Base-by-base conservation (phyloP, 2,329 filamentous ascomycete species). In the Dichotomopilus funicola region DNA sequence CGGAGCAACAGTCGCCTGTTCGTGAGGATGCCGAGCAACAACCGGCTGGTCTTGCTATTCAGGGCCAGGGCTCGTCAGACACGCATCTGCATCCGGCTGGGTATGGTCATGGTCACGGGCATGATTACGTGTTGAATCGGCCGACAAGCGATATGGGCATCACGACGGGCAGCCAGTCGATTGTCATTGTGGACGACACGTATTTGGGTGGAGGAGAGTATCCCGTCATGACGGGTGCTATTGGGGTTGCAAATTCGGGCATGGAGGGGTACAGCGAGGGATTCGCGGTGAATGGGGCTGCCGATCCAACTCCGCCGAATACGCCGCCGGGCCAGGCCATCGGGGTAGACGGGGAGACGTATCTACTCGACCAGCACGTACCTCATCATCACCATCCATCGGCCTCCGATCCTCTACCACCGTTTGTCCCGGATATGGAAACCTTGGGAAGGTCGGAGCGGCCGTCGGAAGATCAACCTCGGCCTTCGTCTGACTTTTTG, bases 181-280 rank as follows among this genome's bases (percentile, higher is more conserved):
- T 96, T 61, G 79, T 96, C 54, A 95, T 96, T 65, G 83, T 95
- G 38, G 89, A 95, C 56, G 83, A 82, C 36, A 86, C 85, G 1
- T 40, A 58, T 0, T 62, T 78, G 12, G 72, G 76, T 0, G 72
- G 73, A 5, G 72, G 73, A 5, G 72, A 81, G 7, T 68, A 77
- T n/a, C 71, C 76, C 0, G 62, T 73, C 8, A 80, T 83, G 78
- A 75, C 78, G 7, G 79, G 76, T 7, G 74, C 74, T 37, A 65
- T 79, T 6, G 68, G 70, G 2, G 70, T 68, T 3, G 66, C 71
- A 31, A 76, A 73, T 53, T 70, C 71, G 9, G 81, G 80, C 1
- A 69, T 77, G 1, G 80, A 82, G 49, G 75, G 74, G 1, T 81
- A 83, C 54, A 68, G 79, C 54, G 80, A 82, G 49, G 74, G 74